These are phyloP conservation scores for Hanseniaspora pseudoguilliermondii DNA, from an alignment of 805 yeast species.

Conservation along the genomic window DNA sequence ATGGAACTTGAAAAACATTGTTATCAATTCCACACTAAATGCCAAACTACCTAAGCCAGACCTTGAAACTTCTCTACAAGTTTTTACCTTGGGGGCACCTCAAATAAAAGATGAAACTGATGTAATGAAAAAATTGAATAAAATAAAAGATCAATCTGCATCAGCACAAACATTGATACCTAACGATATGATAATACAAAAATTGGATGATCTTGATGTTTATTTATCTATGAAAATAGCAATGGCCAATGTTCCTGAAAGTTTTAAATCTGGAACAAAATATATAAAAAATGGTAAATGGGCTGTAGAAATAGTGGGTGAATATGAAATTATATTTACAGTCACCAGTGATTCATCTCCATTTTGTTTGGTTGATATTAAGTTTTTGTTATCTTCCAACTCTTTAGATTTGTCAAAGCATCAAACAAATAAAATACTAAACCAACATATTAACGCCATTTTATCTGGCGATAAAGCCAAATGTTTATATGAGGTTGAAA, in stretches of 20 bases:
- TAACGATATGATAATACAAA: slow-evolving; percentile 43
- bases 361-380: slow-evolving; percentile 66
- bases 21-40: slow-evolving; percentile 44
- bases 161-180: slow-evolving; percentile 28
- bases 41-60: slow-evolving; percentile 93
- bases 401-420: slow-evolving; percentile 13
- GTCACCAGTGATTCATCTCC: slow-evolving; percentile 58
- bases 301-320: slow-evolving; percentile 46
- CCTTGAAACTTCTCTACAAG: slow-evolving; percentile 74
- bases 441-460: slow-evolving; percentile 26
- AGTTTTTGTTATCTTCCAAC: slow-evolving; percentile 36
- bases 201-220: slow-evolving; percentile 57
- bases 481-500: slow-evolving; percentile 23
- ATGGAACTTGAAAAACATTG: slow-evolving; percentile 53
- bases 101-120: slow-evolving; percentile 53
- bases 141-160: background rate
- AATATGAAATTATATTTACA: slow-evolving; percentile 68
- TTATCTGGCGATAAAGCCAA: slow-evolving; percentile 15
- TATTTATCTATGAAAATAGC: slow-evolving; percentile 66
- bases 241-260: slow-evolving; percentile 48
- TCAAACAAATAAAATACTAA: slow-evolving; percentile 16
- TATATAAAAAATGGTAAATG: slow-evolving; percentile 65
- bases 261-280: slow-evolving; percentile 41
- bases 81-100: slow-evolving; percentile 65
- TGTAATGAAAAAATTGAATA: slow-evolving; percentile 24